phyloP scores from a whole-genome alignment of 352 stramenopile genomes.

The Paralagenidium karlingii region DNA sequence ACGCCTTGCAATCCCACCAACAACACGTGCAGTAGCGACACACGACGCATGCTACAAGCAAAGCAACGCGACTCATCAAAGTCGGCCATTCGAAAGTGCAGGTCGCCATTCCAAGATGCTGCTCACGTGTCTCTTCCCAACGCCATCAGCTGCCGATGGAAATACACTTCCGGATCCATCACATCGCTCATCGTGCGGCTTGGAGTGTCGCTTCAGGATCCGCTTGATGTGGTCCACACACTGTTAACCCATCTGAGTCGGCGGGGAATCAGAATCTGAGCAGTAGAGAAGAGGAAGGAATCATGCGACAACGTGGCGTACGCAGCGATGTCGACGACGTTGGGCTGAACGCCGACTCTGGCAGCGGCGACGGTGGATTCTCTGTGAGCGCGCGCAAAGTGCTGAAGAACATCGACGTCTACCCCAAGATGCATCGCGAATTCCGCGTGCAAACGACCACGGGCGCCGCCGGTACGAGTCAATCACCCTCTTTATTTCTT shows the following conservation, averaged over 20 bases:
- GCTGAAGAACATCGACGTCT: slow-evolving; percentile 85
- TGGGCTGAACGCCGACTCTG: slow-evolving; percentile 9
- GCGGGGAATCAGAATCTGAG: too few relatives aligned
- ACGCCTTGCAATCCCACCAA: slow-evolving; percentile 22
- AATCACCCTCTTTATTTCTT: slow-evolving; percentile 1
- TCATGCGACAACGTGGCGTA: slow-evolving; percentile 43
- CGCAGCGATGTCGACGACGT: slow-evolving; percentile 53
- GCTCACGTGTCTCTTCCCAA: slow-evolving; percentile 11
- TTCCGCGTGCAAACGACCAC: slow-evolving; percentile 92
- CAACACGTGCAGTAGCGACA: slow-evolving; percentile 25
- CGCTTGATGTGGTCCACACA: background rate
- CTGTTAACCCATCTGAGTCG: too few relatives aligned
- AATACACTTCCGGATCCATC: slow-evolving; percentile 11
- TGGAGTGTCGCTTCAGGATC: slow-evolving; percentile 6
- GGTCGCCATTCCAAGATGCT: too few relatives aligned
- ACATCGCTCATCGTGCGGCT: background rate
- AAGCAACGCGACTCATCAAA: background rate
- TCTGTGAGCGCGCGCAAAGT: too few relatives aligned
- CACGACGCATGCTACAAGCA: slow-evolving; percentile 20
- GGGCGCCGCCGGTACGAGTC: slow-evolving; percentile 49
- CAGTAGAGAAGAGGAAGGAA: slow-evolving; percentile 2
- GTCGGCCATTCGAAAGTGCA: too few relatives aligned
- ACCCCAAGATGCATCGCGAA: slow-evolving; percentile 93
- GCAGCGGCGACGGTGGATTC: too few relatives aligned
- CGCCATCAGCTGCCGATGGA: slow-evolving; percentile 15